Percentiles rank a stretch among this genome's conserved stretches.
phyloP scores from a whole-genome alignment of 2,329 filamentous ascomycete species.

The Botrytis pseudocinerea region DNA sequence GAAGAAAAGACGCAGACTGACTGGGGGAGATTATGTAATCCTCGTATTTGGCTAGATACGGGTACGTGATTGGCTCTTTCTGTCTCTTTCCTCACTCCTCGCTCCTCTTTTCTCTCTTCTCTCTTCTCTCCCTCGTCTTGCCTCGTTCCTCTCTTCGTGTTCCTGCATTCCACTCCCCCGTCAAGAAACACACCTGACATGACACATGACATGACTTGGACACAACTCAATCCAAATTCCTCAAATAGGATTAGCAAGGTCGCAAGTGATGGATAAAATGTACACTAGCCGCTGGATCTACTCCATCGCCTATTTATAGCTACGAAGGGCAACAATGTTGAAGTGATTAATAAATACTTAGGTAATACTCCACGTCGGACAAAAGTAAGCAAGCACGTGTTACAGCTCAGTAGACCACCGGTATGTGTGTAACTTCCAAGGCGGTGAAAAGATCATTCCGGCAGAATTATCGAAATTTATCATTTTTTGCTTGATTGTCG shows the following conservation, averaged over 20 bases:
- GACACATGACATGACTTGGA: background rate
- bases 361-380: background rate
- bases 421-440: background rate
- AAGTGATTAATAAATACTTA: background rate
- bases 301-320: background rate
- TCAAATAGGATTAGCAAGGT: background rate
- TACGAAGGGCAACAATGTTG: background rate
- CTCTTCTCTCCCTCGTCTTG: too few species aligned
- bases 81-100: background rate
- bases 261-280: background rate
- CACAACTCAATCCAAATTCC: background rate
- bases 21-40: background rate
- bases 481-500: slow-evolving; percentile 16
- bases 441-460: background rate
- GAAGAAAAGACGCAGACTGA: background rate
- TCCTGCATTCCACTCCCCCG: slow-evolving; percentile 22
- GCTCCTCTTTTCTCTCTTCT: background rate
- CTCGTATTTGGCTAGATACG: background rate
- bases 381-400: background rate
- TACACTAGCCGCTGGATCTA: background rate
- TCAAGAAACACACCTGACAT: slow-evolving; percentile 1
- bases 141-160: background rate
- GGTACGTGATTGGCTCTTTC: background rate
- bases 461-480: slow-evolving; percentile 24
- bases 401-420: background rate